Conservation (phyloP, 2,329 filamentous ascomycete genomes). For the Aspergillus amoenus region DNA sequence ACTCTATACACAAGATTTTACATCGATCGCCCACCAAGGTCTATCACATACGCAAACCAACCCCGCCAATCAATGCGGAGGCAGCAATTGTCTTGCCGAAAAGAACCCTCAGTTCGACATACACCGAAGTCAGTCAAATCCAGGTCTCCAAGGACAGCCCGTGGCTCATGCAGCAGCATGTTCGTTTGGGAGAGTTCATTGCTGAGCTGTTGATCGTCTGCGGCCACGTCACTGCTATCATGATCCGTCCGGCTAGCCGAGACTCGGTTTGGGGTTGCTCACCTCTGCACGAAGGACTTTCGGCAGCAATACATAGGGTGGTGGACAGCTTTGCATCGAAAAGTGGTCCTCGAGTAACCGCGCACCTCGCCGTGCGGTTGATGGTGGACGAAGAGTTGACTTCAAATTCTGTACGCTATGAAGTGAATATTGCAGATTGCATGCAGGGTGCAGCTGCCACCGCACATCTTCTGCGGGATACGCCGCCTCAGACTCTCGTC, state of each 20-base stretch:
- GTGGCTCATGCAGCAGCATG: constrained; percentile 70
- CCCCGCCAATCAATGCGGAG: constrained; percentile 55
- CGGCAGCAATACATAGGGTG: constrained; percentile 62
- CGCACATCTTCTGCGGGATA: constrained; percentile 32
- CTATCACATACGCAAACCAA: constrained; percentile 62
- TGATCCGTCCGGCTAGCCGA: constrained; percentile 64
- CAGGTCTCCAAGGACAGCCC: constrained; percentile 55
- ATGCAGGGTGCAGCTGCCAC: constrained; percentile 28
- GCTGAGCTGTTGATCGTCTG: constrained; percentile 69
- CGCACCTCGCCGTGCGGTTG: constrained; percentile 72
- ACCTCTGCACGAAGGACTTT: constrained; percentile 54
- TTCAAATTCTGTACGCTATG: constrained; percentile 31
- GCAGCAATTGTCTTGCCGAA: constrained; percentile 60
- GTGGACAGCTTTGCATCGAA: constrained; percentile 58
- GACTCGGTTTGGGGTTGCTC: constrained; percentile 65
- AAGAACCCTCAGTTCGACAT: constrained; percentile 53
- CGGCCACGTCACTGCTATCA: constrained; percentile 65
- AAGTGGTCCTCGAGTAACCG: constrained; percentile 57
- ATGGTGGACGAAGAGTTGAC: constrained; percentile 54
- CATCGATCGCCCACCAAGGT: constrained; percentile 42
- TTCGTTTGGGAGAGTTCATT: constrained; percentile 66
- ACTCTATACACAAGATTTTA: constrained; percentile 56
- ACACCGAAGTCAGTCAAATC: constrained; percentile 54
- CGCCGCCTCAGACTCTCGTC: constrained; percentile 21
- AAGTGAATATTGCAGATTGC: constrained; percentile 35